Evolutionary conservation across 2,329 filamentous ascomycete genomes (phyloP).

Genomic region (Sphaceloma murrayae): DNA sequence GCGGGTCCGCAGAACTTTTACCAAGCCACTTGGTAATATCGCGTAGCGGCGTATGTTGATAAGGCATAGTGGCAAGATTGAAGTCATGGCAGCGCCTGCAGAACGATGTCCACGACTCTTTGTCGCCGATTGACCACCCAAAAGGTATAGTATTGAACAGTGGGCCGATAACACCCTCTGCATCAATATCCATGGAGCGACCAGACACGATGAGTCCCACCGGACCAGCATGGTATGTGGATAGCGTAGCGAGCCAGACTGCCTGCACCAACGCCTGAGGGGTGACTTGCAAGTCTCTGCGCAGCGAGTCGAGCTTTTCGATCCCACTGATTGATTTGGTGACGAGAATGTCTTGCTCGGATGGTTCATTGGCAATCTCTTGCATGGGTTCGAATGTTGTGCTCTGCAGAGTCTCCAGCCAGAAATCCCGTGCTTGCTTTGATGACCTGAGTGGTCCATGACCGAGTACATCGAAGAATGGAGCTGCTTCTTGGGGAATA

Average conservation of each 20-base stretch:
- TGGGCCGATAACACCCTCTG: constrained; percentile 64
- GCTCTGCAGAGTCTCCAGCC: constrained; percentile 48
- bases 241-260: constrained; percentile 53
- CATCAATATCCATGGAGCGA: constrained; percentile 58
- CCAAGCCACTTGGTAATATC: constrained; percentile 72
- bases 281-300: constrained; percentile 57
- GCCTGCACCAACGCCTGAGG: constrained; percentile 72
- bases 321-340: constrained; percentile 36
- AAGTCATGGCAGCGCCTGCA: constrained; percentile 59
- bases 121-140: constrained; percentile 38
- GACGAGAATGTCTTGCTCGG: constrained; percentile 20
- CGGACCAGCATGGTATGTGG: constrained; percentile 36
- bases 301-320: constrained; percentile 38
- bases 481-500: constrained; percentile 33
- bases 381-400: constrained; percentile 29
- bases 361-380: constrained; percentile 21
- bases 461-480: constrained; percentile 58
- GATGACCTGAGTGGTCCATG: constrained; percentile 55
- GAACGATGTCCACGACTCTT: constrained; percentile 50
- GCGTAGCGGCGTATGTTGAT: constrained; percentile 69
- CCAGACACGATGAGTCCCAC: constrained; percentile 74
- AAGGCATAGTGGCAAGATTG: constrained; percentile 57
- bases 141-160: constrained; percentile 86
- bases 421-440: constrained; percentile 53
- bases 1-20: constrained; percentile 41